Base-by-base conservation (phyloP, 495 filamentous ascomycete genomes). In the Penicillium diatomitis region DNA sequence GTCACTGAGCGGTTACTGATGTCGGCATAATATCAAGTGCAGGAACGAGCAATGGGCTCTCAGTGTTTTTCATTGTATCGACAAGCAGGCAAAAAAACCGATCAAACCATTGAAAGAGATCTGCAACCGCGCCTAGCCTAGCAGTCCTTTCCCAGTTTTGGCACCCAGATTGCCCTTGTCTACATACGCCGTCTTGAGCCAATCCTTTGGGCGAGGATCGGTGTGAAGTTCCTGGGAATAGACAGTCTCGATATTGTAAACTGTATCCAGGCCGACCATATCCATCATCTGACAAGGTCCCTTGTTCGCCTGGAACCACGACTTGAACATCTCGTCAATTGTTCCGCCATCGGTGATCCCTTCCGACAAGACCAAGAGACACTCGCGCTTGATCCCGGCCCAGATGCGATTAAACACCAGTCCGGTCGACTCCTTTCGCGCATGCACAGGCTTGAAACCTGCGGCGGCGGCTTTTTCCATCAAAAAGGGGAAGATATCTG, bases 341-440 rank as follows among this genome's bases (percentile, higher is more conserved):
- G 72, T 69, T 7, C 47, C 56, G 2, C 64, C 70, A 46, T 53
- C 58, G 4, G 62, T 70, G 2, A 74, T 66, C 0, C 70, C 73
- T 34, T 78, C 73, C 6, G 67, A 56, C 20, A 79, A 44, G 1
- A 75, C 64, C 36, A 63, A 56, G 44, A 78, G 41, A 20, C 56
- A 58, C 47, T 78, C 75, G 9, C 74, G 60, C 58, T 78, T 76
- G 51, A 76, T 68, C 5, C 68, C 68, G 0, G 70, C 76, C 71
- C 74, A 77, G 28, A 79, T 61, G 0, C 75, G 71, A 52, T 76
- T 75, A 50, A 73, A 71, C 8, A 75, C 70, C 51, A 77, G 64
- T 1, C 76, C 75, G 1, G 68, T 74, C 6, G 66, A 72, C 32
- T 77, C 72, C 42, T 60, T 60, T 42, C 53, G 55, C 5, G 71